Evolutionary conservation across 768 basidiomycete genomes (phyloP), one percentile per base, ranked within the genome.

Genomic region (Trametes coccinea): DNA sequence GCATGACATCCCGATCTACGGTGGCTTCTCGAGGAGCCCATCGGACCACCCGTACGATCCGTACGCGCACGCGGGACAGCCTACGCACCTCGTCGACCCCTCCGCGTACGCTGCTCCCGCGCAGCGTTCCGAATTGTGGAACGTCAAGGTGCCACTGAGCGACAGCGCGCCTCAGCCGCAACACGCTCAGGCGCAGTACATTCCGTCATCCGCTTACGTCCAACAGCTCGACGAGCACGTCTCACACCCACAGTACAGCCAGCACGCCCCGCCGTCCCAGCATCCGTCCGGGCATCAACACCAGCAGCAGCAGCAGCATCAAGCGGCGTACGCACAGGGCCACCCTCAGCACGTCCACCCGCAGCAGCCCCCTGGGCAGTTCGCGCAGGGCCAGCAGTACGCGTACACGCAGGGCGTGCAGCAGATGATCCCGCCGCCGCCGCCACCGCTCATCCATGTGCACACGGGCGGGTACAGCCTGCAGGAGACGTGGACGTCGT

Each of bases 401-500:
- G 47, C 55, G 53, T 58, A 62, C 48, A 10, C 58, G 52, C 60
- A 64, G 50, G 63, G 60, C 22, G 56, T 30, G 46, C 56, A 51
- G 53, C 53, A 53, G 56, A 52, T 53, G 59, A 37, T 50, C 48
- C 58, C 69, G 54, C 67, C 70, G 31, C 52, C 64, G 41, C 58
- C 67, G 67, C 50, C 65, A 58, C 48, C 66, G 56, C 39, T 72
- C 55, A 33, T 69, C 63, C 64, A 80, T 51, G 77, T 79, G 39
- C 84, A 84, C 62, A 79, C 83, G 0, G 81, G 81, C 4, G 80
- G 80, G 33, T 83, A 84, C 55, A 84, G 85, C 68, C 75, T 88
- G 57, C 84, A 85, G 72, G 87, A 88, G 73, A 87, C 87, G 9
- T 90, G 88, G 88, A 80, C 82, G 70, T 78, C 82, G 59, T 90